Percentiles rank a stretch among this genome's conserved stretches.
Conservation (phyloP, 2,329 filamentous ascomycete species). For the Fonsecaea erecta region DNA sequence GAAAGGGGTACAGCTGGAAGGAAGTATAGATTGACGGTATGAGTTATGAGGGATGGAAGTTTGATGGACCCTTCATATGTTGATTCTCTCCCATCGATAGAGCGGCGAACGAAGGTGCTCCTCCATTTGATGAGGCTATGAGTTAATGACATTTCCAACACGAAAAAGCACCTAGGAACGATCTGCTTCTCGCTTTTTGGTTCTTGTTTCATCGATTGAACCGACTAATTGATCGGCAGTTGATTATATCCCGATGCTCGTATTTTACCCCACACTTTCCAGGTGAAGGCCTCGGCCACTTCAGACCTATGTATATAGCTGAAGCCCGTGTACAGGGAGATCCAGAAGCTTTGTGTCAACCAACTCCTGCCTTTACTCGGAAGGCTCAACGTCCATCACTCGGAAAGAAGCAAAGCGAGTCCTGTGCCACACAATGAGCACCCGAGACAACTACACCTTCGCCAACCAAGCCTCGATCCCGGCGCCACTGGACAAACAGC, state of each 20-base stretch:
- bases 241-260: conserved; percentile 17
- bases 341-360: not conserved
- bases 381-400: not conserved
- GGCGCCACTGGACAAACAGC: conserved; percentile 17
- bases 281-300: not conserved
- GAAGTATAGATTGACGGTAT: conserved; percentile 18
- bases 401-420: not conserved
- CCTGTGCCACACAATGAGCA: conserved; percentile 19
- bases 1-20: conserved; percentile 35
- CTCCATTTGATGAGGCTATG: conserved; percentile 21
- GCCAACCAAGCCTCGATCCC: conserved; percentile 29
- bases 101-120: conserved; percentile 2
- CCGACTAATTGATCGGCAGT: conserved; percentile 1
- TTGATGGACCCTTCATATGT: not conserved
- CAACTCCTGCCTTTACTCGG: not conserved
- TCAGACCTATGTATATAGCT: not conserved
- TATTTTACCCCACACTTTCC: conserved; percentile 21
- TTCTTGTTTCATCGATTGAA: not conserved
- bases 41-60: conserved; percentile 11
- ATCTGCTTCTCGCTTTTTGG: not conserved
- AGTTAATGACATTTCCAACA: conserved; percentile 18
- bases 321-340: not conserved
- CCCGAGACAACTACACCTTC: conserved; percentile 30
- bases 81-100: conserved; percentile 8
- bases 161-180: not conserved